phyloP scores from a whole-genome alignment of 1,284 basidiomycete species.

The Rhodotorula mucilaginosa region DNA sequence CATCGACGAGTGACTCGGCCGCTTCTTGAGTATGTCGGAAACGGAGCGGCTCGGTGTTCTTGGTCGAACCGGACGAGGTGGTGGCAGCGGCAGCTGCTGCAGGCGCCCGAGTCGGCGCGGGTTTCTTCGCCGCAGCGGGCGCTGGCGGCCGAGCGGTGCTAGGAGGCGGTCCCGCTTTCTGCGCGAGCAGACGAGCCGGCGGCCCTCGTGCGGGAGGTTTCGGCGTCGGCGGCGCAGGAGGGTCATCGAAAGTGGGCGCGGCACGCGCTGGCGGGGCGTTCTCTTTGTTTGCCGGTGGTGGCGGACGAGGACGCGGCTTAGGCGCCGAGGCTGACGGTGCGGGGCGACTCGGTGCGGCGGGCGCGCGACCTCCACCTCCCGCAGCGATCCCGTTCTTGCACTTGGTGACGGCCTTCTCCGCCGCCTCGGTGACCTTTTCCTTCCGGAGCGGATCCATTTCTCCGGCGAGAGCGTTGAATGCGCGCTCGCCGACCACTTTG shows the following conservation, averaged over 20 bases:
- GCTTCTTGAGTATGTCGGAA: conserved; percentile 90
- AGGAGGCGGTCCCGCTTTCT: conserved; percentile 15
- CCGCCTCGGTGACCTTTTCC: conserved; percentile 90
- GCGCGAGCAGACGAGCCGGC: conserved; percentile 51
- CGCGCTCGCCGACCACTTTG: conserved; percentile 95
- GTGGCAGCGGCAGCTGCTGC: conserved; percentile 51
- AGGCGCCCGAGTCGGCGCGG: conserved; percentile 26
- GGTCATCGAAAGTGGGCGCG: conserved; percentile 25
- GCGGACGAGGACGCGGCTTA: neutral
- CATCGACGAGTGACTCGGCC: conserved; percentile 61
- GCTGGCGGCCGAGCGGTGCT: conserved; percentile 47
- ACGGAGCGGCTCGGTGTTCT: conserved; percentile 73
- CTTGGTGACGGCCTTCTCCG: conserved; percentile 80
- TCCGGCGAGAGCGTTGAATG: conserved; percentile 84
- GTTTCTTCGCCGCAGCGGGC: conserved; percentile 19
- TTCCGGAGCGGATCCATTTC: conserved; percentile 83
- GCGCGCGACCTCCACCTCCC: conserved; percentile 22
- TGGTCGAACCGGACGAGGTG: no score
- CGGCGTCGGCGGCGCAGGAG: neutral
- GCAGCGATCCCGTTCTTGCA: conserved; percentile 63
- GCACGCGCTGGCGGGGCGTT: conserved; percentile 45
- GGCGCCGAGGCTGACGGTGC: conserved; percentile 44
- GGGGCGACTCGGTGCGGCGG: neutral
- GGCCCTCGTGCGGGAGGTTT: conserved; percentile 47
- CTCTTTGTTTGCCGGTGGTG: conserved; percentile 54